Conservation (phyloP, 768 basidiomycete species). For the Pleurotus djamor region DNA sequence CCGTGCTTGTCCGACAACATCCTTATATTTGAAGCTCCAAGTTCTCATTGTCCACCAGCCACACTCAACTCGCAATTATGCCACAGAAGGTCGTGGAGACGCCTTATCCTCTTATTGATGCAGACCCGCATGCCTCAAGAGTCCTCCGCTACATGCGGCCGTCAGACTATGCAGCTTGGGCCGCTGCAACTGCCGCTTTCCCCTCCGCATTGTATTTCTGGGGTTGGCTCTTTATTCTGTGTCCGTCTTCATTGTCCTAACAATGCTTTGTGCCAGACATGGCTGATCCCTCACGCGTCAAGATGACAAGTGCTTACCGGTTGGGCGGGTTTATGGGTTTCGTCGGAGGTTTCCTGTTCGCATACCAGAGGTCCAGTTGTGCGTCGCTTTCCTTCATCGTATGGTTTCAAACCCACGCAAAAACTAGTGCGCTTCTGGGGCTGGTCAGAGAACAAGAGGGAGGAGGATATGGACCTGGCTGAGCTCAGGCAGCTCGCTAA, state of each 20-base stretch:
- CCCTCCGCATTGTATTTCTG: slow-evolving; percentile 80
- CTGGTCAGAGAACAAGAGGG: slow-evolving; percentile 86
- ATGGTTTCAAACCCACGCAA: neutral
- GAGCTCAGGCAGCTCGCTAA: slow-evolving; percentile 76
- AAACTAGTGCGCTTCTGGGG: slow-evolving; percentile 88
- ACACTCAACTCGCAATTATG: slow-evolving; percentile 30
- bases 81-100: slow-evolving; percentile 51
- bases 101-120: slow-evolving; percentile 89
- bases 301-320: slow-evolving; percentile 34
- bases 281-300: slow-evolving; percentile 41
- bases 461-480: slow-evolving; percentile 71
- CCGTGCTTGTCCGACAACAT: slow-evolving; percentile 1
- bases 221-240: slow-evolving; percentile 51
- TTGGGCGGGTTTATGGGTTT: slow-evolving; percentile 81
- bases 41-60: slow-evolving; percentile 16
- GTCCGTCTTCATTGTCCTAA: slow-evolving; percentile 4
- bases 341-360: slow-evolving; percentile 86
- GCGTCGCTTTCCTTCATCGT: slow-evolving; percentile 29
- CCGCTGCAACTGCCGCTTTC: slow-evolving; percentile 73
- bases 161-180: slow-evolving; percentile 87
- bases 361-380: slow-evolving; percentile 91
- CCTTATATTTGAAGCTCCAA: slow-evolving; percentile 19
- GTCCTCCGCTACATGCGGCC: slow-evolving; percentile 89
- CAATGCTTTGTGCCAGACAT: slow-evolving; percentile 32
- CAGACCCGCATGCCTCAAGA: slow-evolving; percentile 85